phyloP scores from a whole-genome alignment of 306 rosid species.

The Prunus mira region DNA sequence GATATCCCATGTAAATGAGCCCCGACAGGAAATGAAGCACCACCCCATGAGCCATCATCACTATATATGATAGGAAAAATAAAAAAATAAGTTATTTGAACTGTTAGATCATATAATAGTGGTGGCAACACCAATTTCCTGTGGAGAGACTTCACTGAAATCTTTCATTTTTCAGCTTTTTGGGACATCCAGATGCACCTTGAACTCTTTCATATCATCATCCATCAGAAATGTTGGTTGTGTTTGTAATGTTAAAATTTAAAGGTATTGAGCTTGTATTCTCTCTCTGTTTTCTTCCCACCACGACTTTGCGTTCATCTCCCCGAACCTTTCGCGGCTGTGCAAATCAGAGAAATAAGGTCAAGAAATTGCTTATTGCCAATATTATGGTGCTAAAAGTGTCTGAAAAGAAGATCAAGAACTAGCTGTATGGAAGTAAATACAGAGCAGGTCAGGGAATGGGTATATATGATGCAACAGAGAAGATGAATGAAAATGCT shows the following conservation, averaged over 20 bases:
- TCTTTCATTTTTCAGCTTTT: conserved; percentile 26
- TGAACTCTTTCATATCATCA: conserved; percentile 16
- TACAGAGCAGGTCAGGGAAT: background rate
- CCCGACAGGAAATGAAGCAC: conserved; percentile 19
- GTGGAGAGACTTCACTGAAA: conserved; percentile 25
- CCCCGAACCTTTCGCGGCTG: conserved; percentile 88
- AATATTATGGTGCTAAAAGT: no score
- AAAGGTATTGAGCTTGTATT: conserved; percentile 77
- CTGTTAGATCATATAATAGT: conserved; percentile 16
- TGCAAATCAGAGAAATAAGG: background rate
- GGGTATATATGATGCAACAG: background rate
- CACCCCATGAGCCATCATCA: conserved; percentile 20
- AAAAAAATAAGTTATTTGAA: conserved; percentile 2
- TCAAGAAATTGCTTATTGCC: background rate
- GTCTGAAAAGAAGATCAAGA: background rate
- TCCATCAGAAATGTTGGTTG: conserved; percentile 22
- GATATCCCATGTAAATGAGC: conserved; percentile 16
- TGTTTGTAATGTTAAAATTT: conserved; percentile 23
- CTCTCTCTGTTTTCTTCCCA: conserved; percentile 92
- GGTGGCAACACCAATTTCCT: conserved; percentile 12
- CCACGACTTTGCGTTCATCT: conserved; percentile 72
- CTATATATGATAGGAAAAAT: background rate
- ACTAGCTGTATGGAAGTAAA: background rate
- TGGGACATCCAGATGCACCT: conserved; percentile 18
- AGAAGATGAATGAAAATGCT: conserved; percentile 4